Conservation (phyloP, 768 basidiomycete genomes). For the Russula emetica region DNA sequence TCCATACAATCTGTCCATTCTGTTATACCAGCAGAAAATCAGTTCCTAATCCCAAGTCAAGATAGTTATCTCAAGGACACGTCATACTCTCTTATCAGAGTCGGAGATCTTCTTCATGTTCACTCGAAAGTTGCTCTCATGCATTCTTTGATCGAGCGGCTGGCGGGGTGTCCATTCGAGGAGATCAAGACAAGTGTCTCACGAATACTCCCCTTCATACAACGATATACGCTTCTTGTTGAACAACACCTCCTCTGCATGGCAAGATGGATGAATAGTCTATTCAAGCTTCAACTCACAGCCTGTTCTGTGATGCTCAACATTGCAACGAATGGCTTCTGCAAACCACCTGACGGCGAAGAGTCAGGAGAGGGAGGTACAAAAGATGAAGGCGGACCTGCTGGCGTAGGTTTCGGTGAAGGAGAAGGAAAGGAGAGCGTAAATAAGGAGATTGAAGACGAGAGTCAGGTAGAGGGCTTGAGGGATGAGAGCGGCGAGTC, state of each 20-base stretch:
- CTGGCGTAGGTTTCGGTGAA: slow-evolving; percentile 84
- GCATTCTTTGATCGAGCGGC: slow-evolving; percentile 36
- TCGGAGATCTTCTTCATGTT: slow-evolving; percentile 50
- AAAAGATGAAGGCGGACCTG: slow-evolving; percentile 46
- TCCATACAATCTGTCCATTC: slow-evolving; percentile 57
- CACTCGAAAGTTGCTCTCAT: slow-evolving; percentile 42
- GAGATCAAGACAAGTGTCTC: slow-evolving; percentile 38
- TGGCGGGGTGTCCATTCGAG: slow-evolving; percentile 38
- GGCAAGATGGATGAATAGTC: slow-evolving; percentile 62
- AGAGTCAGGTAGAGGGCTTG: slow-evolving; percentile 93
- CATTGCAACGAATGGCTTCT: slow-evolving; percentile 85
- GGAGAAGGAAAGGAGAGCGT: slow-evolving; percentile 84
- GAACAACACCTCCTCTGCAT: slow-evolving; percentile 54
- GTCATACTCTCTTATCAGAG: slow-evolving; percentile 41
- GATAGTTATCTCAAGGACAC: slow-evolving; percentile 54
- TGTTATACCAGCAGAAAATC: slow-evolving; percentile 36
- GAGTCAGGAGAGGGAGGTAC: slow-evolving; percentile 47
- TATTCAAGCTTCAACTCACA: slow-evolving; percentile 82
- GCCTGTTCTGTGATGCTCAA: slow-evolving; percentile 68
- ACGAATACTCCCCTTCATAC: slow-evolving; percentile 71
- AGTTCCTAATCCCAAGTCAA: slow-evolving; percentile 32
- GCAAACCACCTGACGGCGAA: slow-evolving; percentile 74
- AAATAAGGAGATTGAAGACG: slow-evolving; percentile 92
- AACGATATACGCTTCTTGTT: slow-evolving; percentile 54
- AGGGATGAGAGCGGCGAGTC: slow-evolving; percentile 50